Base-by-base conservation (phyloP, 805 yeast species). In the Metschnikowia cerradonensis region DNA sequence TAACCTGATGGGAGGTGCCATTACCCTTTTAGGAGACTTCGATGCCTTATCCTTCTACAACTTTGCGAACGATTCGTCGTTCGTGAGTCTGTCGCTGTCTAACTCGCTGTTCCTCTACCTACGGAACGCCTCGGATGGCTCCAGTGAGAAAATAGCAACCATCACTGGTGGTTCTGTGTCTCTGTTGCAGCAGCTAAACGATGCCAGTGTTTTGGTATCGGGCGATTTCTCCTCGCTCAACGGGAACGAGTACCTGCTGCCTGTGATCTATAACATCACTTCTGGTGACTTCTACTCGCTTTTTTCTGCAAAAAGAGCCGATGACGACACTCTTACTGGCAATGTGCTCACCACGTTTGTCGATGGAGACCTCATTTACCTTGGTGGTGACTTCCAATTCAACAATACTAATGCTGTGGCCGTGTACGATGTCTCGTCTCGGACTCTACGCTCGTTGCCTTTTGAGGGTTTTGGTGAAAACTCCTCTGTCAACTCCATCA, bases 321-420 rank as follows among this genome's bases (percentile, higher is more conserved):
- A 50, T 20, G 62, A 53, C 32, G 23, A 51, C 8, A 33, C 19
- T 33, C 32, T 59, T n/a, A 59, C 63, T 34, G 77, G 77, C 8
- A 43, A 55, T 6, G 71, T 73, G 14, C 62, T 60, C 26, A 64
- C 72, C n/a, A 59, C 73, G 4, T 65, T 59, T 46, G 83, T 66
- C 1, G 75, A 72, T 41, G 64, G 68, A 33, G 67, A 77, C 20
- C 50, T 80, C 20, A 76, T 89, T 0, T 90, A 88, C 61, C 77
- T 88, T 45, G 99, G 97, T 8, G 99, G 99, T 19, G 76, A 80
- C 52, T 80, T 92, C 57, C 64, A 74, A 5, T 83, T 73, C 63
- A 73, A 79, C 50, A 65, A 70, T 42, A 73, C 83, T 6, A 60
- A 73, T 56, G 86, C 90, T 46, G 86, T 80, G 0, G 83, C 87